Percentiles rank a stretch among this genome's conserved stretches.
Evolutionary conservation across 805 yeast species (phyloP).

Genomic region (Lipomyces spencermartinsiae): DNA sequence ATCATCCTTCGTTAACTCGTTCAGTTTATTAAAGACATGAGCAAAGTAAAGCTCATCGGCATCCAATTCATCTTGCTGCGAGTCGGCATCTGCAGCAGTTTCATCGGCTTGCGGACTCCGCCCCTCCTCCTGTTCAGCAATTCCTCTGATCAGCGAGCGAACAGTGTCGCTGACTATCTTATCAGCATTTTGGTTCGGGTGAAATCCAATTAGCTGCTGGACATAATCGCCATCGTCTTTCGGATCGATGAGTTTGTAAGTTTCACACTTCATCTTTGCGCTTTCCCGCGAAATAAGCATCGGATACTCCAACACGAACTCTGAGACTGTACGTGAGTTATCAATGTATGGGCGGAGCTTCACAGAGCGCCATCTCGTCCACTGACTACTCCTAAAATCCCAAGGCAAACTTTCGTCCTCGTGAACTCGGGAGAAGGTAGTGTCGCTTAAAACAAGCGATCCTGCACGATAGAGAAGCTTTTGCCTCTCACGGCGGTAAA

Average conservation of each 20-base stretch:
- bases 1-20: neutral
- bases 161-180: constrained; percentile 11
- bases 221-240: constrained; percentile 9
- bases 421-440: constrained; percentile 20
- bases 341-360: neutral
- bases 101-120: neutral
- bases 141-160: constrained; percentile 22
- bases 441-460: constrained; percentile 10
- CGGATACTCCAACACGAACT: constrained; percentile 19
- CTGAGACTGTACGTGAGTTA: neutral
- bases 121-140: constrained; percentile 10
- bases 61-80: neutral
- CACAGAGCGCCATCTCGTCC: constrained; percentile 30
- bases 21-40: neutral
- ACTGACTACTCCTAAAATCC: constrained; percentile 22
- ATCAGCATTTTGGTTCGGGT: neutral
- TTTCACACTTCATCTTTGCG: neutral
- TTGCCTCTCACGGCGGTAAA: constrained; percentile 14
- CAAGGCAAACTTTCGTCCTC: constrained; percentile 23
- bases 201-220: constrained; percentile 19
- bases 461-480: constrained; percentile 10
- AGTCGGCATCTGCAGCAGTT: neutral
- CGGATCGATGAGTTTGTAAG: constrained; percentile 16
- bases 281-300: constrained; percentile 14
- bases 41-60: neutral